Evolutionary conservation across 75 land plant genomes (phyloP).

Genomic region (Pinus taeda): DNA sequence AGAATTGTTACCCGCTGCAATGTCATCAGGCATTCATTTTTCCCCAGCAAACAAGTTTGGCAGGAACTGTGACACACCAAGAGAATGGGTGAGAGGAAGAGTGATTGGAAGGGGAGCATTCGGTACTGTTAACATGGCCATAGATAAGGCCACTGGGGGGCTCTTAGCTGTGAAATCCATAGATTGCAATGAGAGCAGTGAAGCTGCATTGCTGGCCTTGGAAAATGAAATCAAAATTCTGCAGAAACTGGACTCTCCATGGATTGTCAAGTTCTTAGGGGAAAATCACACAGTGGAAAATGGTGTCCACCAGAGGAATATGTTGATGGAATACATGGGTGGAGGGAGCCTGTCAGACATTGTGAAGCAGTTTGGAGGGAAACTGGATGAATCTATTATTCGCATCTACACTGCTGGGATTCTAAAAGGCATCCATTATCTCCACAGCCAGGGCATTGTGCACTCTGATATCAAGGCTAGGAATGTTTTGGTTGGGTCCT

Average conservation of each 20-base stretch:
- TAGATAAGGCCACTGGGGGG: conserved; percentile 29
- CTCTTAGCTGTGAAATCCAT: conserved; percentile 56
- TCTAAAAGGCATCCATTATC: conserved; percentile 36
- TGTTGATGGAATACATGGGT: conserved; percentile 68
- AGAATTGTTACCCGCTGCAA: not conserved
- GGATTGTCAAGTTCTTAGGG: conserved; percentile 40
- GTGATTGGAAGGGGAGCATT: conserved; percentile 50
- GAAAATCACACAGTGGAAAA: conserved; percentile 15
- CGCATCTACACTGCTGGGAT: conserved; percentile 38
- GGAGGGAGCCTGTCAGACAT: conserved; percentile 54
- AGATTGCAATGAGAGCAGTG: not conserved
- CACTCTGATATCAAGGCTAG: conserved; percentile 68
- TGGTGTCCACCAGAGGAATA: conserved; percentile 15
- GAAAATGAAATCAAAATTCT: conserved; percentile 46
- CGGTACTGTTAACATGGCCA: conserved; percentile 44
- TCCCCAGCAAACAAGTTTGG: not conserved
- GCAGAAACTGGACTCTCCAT: conserved; percentile 25
- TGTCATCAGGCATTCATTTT: not conserved
- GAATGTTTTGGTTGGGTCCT: conserved; percentile 44
- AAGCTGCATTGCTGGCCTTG: conserved; percentile 14
- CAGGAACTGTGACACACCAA: not conserved
- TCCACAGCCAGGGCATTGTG: conserved; percentile 46
- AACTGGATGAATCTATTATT: conserved; percentile 40
- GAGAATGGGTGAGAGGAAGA: conserved; percentile 42
- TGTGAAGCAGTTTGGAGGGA: conserved; percentile 44